Evolutionary conservation across 495 filamentous ascomycete species (phyloP), one percentile per base, ranked within the genome.

Genomic region (Aspergillus leporis): DNA sequence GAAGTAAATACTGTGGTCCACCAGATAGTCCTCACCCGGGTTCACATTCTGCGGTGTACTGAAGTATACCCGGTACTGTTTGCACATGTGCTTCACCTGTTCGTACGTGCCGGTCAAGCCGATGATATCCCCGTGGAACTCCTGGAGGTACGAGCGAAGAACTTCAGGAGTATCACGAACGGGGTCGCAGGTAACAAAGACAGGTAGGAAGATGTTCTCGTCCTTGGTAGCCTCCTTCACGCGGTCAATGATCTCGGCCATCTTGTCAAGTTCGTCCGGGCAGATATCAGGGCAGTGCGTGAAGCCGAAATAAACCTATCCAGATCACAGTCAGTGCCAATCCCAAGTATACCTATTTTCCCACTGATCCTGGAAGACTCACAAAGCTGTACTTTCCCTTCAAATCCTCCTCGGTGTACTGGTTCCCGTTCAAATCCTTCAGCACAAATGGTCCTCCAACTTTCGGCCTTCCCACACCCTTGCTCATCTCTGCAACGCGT

Each of bases 1-100:
- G 69, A 98, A 98, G 80, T 98, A 98, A 61, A 98, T 98, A 68
- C 91, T 96, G 76, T 98, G 94, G 75, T 98, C 94, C 40, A 98
- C 94, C 61, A 98, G 73, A 75, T 98, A 98, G 72, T 98, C 94
- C 78, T 96, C 90, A 9, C 92, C 94, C 2, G 91, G 86, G 79
- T 93, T 86, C 49, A 97, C 90, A 59, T 92, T 80, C 61, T 79
- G 77, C 62, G 94, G 94, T 43, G 94, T 98, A 65, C 89, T 93
- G 70, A 98, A 98, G 77, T 98, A 98, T 36, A 98, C 94, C 22
- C 94, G 83, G 72, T 98, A 98, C 53, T 86, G 87, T 77, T 95
- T 96, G 80, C 94, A 98, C 57, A 92, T 85, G 54, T 87, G 77
- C 77, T 95, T 96, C 62, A 97, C 85, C 77, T 96, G 86, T 61